These are phyloP conservation scores for Paramyrothecium sp. DNA, from an alignment of 2,329 filamentous ascomycete species.

Conservation along the genomic window DNA sequence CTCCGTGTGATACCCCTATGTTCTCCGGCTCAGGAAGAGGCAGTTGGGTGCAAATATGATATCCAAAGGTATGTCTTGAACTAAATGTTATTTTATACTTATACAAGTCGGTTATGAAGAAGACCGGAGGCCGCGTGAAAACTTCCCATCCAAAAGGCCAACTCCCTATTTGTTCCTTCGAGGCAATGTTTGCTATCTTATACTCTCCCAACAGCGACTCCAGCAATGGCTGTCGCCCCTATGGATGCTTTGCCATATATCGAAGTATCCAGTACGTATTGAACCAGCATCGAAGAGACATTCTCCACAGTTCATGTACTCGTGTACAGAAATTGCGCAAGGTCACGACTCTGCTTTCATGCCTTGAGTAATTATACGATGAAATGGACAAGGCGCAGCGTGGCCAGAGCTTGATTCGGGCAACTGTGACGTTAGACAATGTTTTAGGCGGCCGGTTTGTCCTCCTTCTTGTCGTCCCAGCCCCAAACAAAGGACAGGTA, in stretches of 20 bases:
- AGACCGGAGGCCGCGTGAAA: background rate
- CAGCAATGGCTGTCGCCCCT: too few relatives aligned
- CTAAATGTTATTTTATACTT: background rate
- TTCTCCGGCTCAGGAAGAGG: background rate
- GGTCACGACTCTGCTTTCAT: background rate
- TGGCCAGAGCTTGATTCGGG: too few relatives aligned
- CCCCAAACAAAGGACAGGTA: slow-evolving; percentile 96
- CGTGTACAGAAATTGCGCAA: too few relatives aligned
- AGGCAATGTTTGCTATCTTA: background rate
- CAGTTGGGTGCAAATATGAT: background rate
- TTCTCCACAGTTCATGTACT: too few relatives aligned
- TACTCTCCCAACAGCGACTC: background rate
- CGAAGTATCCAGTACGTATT: too few relatives aligned
- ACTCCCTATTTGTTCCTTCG: background rate
- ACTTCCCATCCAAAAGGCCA: background rate
- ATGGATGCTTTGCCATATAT: too few relatives aligned
- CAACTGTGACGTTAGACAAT: too few relatives aligned
- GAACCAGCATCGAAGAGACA: too few relatives aligned
- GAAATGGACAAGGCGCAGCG: too few relatives aligned
- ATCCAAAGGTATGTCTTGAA: background rate
- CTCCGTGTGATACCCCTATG: background rate
- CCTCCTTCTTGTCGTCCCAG: slow-evolving; percentile 66
- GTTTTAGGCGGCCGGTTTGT: background rate
- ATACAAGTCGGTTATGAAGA: background rate
- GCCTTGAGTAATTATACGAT: background rate